Base-by-base conservation (phyloP, 352 stramenopile genomes). In the Phytophthora fragariaefolia region DNA sequence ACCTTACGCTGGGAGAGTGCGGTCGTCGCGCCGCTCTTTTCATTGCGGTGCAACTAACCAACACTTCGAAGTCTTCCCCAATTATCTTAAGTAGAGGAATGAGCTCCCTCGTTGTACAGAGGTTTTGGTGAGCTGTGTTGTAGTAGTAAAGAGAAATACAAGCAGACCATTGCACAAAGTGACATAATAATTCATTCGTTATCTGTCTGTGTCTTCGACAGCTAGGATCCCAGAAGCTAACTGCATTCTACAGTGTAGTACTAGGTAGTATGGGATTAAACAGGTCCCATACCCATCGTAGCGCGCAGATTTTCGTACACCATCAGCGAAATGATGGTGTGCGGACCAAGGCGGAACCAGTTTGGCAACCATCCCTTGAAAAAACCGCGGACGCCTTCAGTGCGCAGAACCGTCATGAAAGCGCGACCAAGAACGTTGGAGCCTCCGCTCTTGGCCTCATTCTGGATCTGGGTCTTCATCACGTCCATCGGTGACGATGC, bases 401-500 rank as follows among this genome's bases (percentile, higher is more conserved):
- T 82, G 17, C 69, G 67, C 28, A 84, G 38, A 52, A 87, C 79
- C n/a, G 83, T 52, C 40, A 79, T 68, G 52, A 86, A 87, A 18
- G 73, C 76, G 24, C 74, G 67, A 23, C 76, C 70, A 28, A 88
- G 63, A 15, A 84, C 56, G 27, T 77, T 69, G 47, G 62, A 73
- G 32, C 61, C 62, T 40, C 74, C 71, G 15, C 76, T 87, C 48
- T 75, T 76, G 34, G 79, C 75, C 50, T 89, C 79, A 63, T 91
- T 87, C 78, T 92, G 90, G 60, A 94, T 88, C 58, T 90, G 85
- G 22, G 79, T 92, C 80, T 94, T 94, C 70, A 92, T 79, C 27
- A 90, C 82, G 60, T 92, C 86, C n/a, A 91, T 63, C 5, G 86
- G 86, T 1, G 83, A 87, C 13, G 83, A 90, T 18, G 78, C 72